A percentile compares a stretch with the other conserved stretches of the same genome.
phyloP scores from a whole-genome alignment of 2,329 filamentous ascomycete species.

The Cladosporium cucumerinum region DNA sequence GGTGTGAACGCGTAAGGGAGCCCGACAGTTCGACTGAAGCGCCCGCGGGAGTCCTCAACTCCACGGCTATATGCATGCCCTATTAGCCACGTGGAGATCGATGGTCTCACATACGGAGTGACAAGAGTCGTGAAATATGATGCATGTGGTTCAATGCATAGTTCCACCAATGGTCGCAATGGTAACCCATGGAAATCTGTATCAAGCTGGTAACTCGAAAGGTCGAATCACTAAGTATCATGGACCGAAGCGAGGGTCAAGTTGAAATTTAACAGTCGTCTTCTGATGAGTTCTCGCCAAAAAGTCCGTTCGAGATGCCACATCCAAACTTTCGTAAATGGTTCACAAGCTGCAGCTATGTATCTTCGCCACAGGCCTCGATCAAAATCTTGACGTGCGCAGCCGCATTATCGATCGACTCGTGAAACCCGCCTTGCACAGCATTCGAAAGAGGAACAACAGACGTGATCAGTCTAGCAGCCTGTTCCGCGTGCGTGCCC shows the following conservation, averaged over 20 bases:
- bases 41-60: neutral
- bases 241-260: neutral
- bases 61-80: neutral
- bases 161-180: neutral
- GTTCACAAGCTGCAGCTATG: neutral
- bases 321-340: neutral
- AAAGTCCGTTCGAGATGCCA: neutral
- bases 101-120: neutral
- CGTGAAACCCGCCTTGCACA: conserved; percentile 20
- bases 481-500: conserved; percentile 12
- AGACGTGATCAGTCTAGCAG: conserved; percentile 19
- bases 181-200: neutral
- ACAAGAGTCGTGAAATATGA: too few species aligned
- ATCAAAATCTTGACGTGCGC: conserved; percentile 23
- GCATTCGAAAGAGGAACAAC: conserved; percentile 19
- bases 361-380: neutral
- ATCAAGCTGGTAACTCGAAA: neutral
- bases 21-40: neutral
- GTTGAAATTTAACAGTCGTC: neutral
- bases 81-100: neutral
- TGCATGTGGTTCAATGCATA: too few species aligned
- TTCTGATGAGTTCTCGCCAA: neutral
- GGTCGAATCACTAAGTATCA: neutral
- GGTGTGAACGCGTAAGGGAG: neutral
- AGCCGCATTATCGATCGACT: conserved; percentile 20